Evolutionary conservation across 2,329 filamentous ascomycete species (phyloP), one percentile per base, ranked within the genome.

Genomic region (Aspergillus viridinutans): DNA sequence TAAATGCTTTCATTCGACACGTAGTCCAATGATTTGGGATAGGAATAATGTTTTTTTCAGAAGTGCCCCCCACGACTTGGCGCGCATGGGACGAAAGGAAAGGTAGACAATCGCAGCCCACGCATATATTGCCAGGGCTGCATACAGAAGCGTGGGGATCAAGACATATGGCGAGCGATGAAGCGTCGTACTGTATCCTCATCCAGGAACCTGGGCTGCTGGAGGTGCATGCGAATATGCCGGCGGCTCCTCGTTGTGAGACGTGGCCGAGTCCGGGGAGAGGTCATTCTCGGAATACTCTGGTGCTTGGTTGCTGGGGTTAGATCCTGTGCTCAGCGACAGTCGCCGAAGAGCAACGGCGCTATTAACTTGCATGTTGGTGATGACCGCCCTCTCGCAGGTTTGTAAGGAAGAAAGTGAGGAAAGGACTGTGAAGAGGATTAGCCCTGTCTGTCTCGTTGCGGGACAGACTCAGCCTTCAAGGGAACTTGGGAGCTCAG

Each of bases 1-100:
- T 59, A 63, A 54, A 54, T 63, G 4, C 47, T 17, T 38, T 65
- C 57, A n/a, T 52, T 59, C 23, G 20, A 17, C 8, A 12, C 8
- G 8, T 49, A 40, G 5, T 17, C 25, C 29, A 45, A 21, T 8
- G 42, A 45, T 45, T 45, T 12, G 3, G 20, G 9, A 45, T 45
- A 45, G 20, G 1, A 21, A 45, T 12, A 23, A 23, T 45, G 1
- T 3, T 10, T 5, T 45, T 0, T 1, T 21, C n/a, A 23, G n/a
- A 45, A 10, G 6, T 21, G 42, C 2, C 4, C n/a, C 42, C 42
- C 42, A 45, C 42, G 42, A 45, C 42, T 45, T 45, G 21, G 20
- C 42, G 3, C 8, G 23, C 20, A 45, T 45, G n/a, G 42, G 42
- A 45, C 42, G 42, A 45, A 45, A 45, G 42, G 42, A 45, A 45